Evolutionary conservation across 352 stramenopile species (phyloP), one percentile per base, ranked within the genome.

Genomic region (Phytophthora aleatoria): DNA sequence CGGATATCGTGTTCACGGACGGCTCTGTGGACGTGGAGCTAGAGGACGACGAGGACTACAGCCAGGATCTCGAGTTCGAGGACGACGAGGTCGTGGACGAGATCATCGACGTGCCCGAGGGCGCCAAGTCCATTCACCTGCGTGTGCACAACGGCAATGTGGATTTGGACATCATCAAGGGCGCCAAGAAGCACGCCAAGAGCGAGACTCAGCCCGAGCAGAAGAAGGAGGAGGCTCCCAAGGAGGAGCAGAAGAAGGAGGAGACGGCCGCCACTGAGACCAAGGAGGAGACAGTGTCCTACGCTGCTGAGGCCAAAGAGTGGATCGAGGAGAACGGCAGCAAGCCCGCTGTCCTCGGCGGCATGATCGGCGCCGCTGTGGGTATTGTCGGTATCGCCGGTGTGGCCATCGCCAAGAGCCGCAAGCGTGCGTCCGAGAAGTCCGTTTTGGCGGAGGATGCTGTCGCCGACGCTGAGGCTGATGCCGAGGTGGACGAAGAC

Each of bases 131-230:
- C 31, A 71, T 85, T 31, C 78, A 62, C 33, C 64, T 87, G 36
- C 78, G 76, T 9, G 64, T 87, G 41, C 71, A 81, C 63, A 68
- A 77, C 41, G 78, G 73, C 42, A 66, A 82, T 38, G 73, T 85
- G 33, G 67, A 87, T 50, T 33, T 87, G 41, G 76, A 87, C 39
- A 82, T 87, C 50, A 77, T 82, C 61, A 82, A 84, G 52, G 64
- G 50, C 15, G 52, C 51, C 38, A 58, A 71, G 52, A 20, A 43
- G 51, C 38, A 71, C 26, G 49, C 27, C 2, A 64, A 61, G 42
- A 63, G 64, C 48, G 61, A 69, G 43, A 28, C 43, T 7, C 50
- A 76, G 47, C 44, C 57, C 11, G 27, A 67, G 41, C 27, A 57
- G 16, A 61, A 77, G 57, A 73, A 71, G 48, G 55, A 67, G n/a